Conservation (phyloP, 495 filamentous ascomycete species). For the Lindgomyces ingoldianus region DNA sequence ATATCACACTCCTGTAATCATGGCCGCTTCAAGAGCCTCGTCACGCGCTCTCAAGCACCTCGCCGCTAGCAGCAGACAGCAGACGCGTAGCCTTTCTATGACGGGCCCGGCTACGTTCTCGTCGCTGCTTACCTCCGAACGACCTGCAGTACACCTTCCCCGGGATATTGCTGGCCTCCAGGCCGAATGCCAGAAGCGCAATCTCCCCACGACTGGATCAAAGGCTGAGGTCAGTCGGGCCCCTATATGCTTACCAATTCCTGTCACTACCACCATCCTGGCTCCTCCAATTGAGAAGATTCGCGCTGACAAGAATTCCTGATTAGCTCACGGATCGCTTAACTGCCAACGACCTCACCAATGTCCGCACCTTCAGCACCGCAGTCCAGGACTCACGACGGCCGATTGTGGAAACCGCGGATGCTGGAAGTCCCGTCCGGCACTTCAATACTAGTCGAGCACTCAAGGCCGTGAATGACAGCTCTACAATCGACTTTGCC, state of each 20-base stretch:
- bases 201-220: conserved; percentile 57
- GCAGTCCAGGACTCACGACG: conserved; percentile 47
- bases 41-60: conserved; percentile 54
- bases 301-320: conserved; percentile 47
- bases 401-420: conserved; percentile 18
- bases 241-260: too few species aligned
- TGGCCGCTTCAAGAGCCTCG: conserved; percentile 56
- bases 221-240: conserved; percentile 52
- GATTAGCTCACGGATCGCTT: conserved; percentile 56
- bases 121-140: conserved; percentile 43
- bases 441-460: conserved; percentile 62
- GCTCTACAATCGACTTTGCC: conserved; percentile 64
- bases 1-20: conserved; percentile 27
- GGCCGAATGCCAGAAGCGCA: conserved; percentile 47
- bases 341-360: conserved; percentile 54
- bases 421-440: conserved; percentile 46
- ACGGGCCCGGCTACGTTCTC: conserved; percentile 47
- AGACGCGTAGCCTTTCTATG: conserved; percentile 56
- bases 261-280: conserved; percentile 36
- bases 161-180: conserved; percentile 41
- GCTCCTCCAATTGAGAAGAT: conserved; percentile 1
- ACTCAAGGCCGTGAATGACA: conserved; percentile 57
- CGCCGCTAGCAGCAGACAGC: conserved; percentile 43
- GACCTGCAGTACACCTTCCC: conserved; percentile 42
- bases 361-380: conserved; percentile 58